Base-by-base conservation (phyloP, 202 grass and related monocot genomes). In the Zoysia matrella region DNA sequence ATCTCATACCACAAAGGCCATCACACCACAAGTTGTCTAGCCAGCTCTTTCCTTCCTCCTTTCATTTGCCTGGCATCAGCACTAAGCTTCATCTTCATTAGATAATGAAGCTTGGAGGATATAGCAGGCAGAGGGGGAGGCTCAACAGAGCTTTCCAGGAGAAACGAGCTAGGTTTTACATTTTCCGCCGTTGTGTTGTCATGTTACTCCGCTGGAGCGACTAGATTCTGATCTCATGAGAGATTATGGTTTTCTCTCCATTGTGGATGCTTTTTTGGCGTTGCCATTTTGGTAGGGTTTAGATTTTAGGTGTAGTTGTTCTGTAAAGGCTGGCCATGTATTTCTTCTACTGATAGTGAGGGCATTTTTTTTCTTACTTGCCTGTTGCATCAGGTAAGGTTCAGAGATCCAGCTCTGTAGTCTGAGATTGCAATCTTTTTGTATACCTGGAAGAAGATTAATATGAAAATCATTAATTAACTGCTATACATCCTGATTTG, bases 121-220 rank as follows among this genome's bases (percentile, higher is more conserved):
- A 88, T 16, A 65, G 82, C 43, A 80, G 77, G 77, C 82, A 85
- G 47, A 89, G 70, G 77, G 82, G 82, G 66, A 85, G 82, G 78
- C 83, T 92, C 83, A 92, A 85, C 64, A 92, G 70, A 68, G 86
- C 86, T 83, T 88, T 92, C 83, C 89, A 64, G 68, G 83, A 92
- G 72, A 80, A 89, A 63, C 84, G 87, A 44, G 87, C 87, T 77
- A 84, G 84, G 81, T 80, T 89, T 68, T 89, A 89, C 84, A 92
- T 92, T 47, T 80, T 92, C 52, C 84, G 87, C 16, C 87, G 87
- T 62, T 92, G 90, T 15, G 55, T 92, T 11, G 39, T 89, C 72
- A 89, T 92, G 87, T 64, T 92, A 60, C 84, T 92, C 30, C 78
- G 90, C 60, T 92, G 87, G 90, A 86, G 82, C 7, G 90, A 92